Base-by-base conservation (phyloP, 2,329 filamentous ascomycete species). In the Penicillium occitanis region DNA sequence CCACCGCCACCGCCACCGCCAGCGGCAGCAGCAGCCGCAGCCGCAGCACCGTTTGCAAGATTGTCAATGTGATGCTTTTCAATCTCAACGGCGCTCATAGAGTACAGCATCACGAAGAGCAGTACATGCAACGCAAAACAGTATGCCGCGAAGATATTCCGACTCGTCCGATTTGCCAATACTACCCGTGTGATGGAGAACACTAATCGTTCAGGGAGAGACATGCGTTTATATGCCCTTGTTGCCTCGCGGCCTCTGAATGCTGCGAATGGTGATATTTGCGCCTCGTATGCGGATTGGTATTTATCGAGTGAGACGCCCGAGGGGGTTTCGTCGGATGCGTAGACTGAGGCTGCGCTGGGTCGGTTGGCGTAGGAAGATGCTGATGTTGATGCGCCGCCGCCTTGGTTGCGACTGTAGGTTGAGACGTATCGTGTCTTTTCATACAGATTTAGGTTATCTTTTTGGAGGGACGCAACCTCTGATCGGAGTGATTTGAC, bases 361-460 rank as follows among this genome's bases (percentile, higher is more conserved):
- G 92, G 89, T 72, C 90, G 92, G 65, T 83, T 83, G 44, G 85
- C 83, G 66, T 81, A 83, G 1, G 78, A 77, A 50, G 88, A 90
- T n/a, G 88, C 88, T 5, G 87, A 87, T 11, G 88, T 87, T 1
- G 81, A 79, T 22, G 86, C 85, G 5, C 85, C 84, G 13, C 58
- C 35, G 13, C 66, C 50, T 14, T 85, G 86, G 55, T 86, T 86
- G 63, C 93, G 88, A 77, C 90, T 96, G 82, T 97, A 99, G 2
- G 92, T 93, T 6, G 93, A 97, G 28, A 98, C 89, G 76, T 99
- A 99, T 71, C 95, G 88, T 19, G 94, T 97, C 85, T 98, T 99
- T 79, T 99, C 95, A 77, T 99, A 99, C 7, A 99, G 85, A 72
- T 91, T 93, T 42, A 99, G 84, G 75, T 99, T 99, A 79, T 99